Base-by-base conservation (phyloP, 2,329 filamentous ascomycete genomes). In the Arthrobotrys pseudoclavata region DNA sequence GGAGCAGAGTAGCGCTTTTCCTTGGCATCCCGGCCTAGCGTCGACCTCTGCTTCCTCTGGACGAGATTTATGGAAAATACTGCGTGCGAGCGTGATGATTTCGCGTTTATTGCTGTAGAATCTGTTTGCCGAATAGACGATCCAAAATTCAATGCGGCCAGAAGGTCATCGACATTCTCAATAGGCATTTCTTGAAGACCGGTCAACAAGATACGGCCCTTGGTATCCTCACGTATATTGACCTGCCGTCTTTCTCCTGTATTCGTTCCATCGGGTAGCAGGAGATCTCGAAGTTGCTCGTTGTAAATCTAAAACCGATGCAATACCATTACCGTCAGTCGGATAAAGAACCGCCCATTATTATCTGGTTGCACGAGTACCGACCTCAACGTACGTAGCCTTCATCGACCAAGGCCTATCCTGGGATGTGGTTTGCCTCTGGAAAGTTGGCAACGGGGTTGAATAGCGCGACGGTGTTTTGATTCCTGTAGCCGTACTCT, bases 111-210 rank as follows among this genome's bases (percentile, higher is more conserved):
- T 2, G 95, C 96, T 1, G 96, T 99, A 24, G 96, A 91, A 84
- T 99, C 96, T 0, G 96, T 99, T 83, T 99, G 96, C 77, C 96
- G 92, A 82, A 99, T 97, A 24, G 91, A 89, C 0, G 96, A 99
- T 20, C 96, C 96, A 82, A 96, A 95, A 83, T 94, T 96, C 69
- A 99, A 87, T 5, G 94, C 94, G 78, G 90, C 91, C 84, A 98
- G 89, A 60, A 99, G 86, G 83, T 99, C 96, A 4, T 98, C 94
- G 7, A 94, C 91, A 0, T 92, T 97, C 82, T 95, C 94, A 82
- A 99, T 92, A 13, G 92, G 90, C 42, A 97, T 88, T 83, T 97
- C 93, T 26, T 91, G 93, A 22, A 99, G 87, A 6, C 96, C 96
- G 6, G 95, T 97, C 22, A 98, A 87, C 64, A 99, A 87, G 80